phyloP scores from a whole-genome alignment of 768 basidiomycete species.

The Lactarius hengduanensis region DNA sequence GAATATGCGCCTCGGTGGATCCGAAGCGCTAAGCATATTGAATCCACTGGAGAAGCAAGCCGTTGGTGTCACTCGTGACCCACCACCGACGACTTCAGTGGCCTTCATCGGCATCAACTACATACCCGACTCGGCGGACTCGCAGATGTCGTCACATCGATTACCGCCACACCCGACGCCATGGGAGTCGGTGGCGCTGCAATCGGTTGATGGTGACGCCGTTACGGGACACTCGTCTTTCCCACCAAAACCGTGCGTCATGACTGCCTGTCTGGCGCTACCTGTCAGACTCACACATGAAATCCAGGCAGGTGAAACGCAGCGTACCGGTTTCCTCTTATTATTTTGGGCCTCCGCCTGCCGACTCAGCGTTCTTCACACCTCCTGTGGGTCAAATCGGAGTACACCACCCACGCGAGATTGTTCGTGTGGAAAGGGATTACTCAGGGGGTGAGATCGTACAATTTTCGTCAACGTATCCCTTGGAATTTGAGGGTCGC shows the following conservation, averaged over 20 bases:
- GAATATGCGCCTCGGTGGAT: background rate
- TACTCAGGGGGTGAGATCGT: constrained; percentile 87
- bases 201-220: constrained; percentile 33
- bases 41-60: constrained; percentile 9
- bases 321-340: constrained; percentile 78
- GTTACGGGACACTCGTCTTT: constrained; percentile 7
- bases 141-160: constrained; percentile 50
- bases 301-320: constrained; percentile 35
- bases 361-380: constrained; percentile 79
- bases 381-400: constrained; percentile 83
- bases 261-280: background rate
- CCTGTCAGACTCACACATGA: background rate
- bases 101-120: constrained; percentile 28
- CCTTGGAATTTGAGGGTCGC: constrained; percentile 89
- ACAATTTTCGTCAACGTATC: constrained; percentile 88
- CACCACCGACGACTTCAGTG: constrained; percentile 12
- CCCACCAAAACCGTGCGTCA: constrained; percentile 25
- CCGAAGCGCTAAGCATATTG: constrained; percentile 7
- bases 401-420: constrained; percentile 85
- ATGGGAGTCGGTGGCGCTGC: constrained; percentile 62
- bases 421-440: constrained; percentile 89
- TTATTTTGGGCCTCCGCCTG: constrained; percentile 77
- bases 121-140: constrained; percentile 24
- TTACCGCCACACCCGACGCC: constrained; percentile 57
- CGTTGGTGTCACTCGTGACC: background rate